Percentiles rank a stretch among this genome's conserved stretches.
Evolutionary conservation across 257 asterid genomes (phyloP).

Genomic region (Nyctanthes arbortristis): DNA sequence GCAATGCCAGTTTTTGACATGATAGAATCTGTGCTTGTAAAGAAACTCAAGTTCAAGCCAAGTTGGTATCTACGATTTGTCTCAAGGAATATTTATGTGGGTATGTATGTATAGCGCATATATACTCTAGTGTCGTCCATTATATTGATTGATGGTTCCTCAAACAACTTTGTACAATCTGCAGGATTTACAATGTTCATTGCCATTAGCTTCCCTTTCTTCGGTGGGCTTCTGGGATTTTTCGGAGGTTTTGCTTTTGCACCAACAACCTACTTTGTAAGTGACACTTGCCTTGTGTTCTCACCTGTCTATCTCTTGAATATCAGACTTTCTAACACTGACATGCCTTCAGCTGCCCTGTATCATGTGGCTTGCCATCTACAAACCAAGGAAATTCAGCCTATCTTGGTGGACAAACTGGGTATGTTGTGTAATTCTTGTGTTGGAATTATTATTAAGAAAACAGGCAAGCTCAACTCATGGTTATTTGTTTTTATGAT

Average conservation of each 20-base stretch:
- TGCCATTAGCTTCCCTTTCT: slow-evolving; percentile 86
- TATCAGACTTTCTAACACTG: too few relatives aligned
- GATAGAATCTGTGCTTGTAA: too few relatives aligned
- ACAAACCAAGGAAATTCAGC: slow-evolving; percentile 62
- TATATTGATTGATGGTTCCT: background rate
- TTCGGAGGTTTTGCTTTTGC: slow-evolving; percentile 95
- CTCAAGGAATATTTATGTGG: too few relatives aligned
- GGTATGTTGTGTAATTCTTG: too few relatives aligned
- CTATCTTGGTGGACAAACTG: slow-evolving; percentile 63
- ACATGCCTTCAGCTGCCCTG: slow-evolving; percentile 63
- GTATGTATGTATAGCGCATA: slow-evolving; percentile 48
- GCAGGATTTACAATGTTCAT: slow-evolving; percentile 87
- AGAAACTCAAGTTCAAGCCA: too few relatives aligned
- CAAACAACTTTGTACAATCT: background rate
- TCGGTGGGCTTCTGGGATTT: too few relatives aligned
- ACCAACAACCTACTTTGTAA: slow-evolving; percentile 89
- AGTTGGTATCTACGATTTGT: too few relatives aligned
- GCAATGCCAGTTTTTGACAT: too few relatives aligned
- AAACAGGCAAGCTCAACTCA: too few relatives aligned
- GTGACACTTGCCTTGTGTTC: slow-evolving; percentile 29
- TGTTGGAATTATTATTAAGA: too few relatives aligned
- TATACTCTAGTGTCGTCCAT: too few relatives aligned
- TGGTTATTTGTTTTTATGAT: background rate
- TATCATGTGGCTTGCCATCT: slow-evolving; percentile 73
- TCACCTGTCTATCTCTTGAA: too few relatives aligned